phyloP scores from a whole-genome alignment of 2,329 filamentous ascomycete genomes.

The Aureobasidium sp. region DNA sequence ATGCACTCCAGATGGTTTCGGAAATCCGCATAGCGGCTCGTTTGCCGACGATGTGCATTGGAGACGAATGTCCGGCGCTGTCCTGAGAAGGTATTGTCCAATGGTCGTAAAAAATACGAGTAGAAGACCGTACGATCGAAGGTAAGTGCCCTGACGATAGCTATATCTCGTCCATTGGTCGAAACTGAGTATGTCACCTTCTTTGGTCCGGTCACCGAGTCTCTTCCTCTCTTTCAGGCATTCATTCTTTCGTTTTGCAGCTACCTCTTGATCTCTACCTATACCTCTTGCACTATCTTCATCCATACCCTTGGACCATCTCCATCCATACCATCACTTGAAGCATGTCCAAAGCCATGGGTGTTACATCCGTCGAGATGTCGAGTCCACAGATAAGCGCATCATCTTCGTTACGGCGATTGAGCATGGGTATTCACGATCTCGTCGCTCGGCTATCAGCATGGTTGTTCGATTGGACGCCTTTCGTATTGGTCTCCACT shows the following conservation, averaged over 20 bases:
- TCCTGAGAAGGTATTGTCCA: not conserved
- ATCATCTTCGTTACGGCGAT: not conserved
- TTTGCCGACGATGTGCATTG: not conserved
- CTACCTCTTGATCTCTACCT: no score
- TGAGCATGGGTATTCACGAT: not conserved
- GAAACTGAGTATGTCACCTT: not conserved
- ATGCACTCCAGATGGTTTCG: not conserved
- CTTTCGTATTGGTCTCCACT: conserved; percentile 21
- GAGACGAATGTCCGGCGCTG: not conserved
- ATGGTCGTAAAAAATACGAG: not conserved
- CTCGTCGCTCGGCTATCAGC: conserved; percentile 17
- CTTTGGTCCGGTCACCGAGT: not conserved
- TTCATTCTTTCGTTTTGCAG: no score
- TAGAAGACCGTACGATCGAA: not conserved
- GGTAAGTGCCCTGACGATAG: not conserved
- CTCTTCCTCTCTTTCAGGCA: not conserved
- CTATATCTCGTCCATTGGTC: not conserved
- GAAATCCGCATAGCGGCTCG: not conserved
- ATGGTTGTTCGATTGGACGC: conserved; percentile 25
- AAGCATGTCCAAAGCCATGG: not conserved
- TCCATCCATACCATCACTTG: not conserved
- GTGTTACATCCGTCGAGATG: not conserved
- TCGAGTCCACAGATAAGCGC: not conserved
- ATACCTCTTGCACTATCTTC: not conserved
- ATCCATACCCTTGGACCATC: not conserved